Evolutionary conservation across 805 yeast species (phyloP).

Genomic region (Cyberlindnera suaveolens): DNA sequence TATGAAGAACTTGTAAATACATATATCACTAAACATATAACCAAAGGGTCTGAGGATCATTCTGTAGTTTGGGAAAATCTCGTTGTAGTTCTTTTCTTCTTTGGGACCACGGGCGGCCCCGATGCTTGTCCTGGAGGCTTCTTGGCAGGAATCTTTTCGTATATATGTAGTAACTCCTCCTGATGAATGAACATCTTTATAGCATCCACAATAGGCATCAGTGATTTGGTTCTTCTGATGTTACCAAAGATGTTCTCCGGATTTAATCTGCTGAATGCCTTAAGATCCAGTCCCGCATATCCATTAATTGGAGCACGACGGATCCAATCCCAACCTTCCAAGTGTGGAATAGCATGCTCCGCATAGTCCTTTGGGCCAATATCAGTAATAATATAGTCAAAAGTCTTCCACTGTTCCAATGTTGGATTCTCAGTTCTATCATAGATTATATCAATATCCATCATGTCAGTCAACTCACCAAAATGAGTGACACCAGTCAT

Average conservation of each 20-base stretch:
- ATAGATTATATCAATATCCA: slow-evolving; percentile 35
- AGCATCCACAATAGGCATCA: slow-evolving; percentile 10
- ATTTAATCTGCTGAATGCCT: slow-evolving; percentile 9
- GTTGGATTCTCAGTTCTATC: slow-evolving; percentile 66
- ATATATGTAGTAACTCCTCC: slow-evolving; percentile 9
- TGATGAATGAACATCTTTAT: slow-evolving; percentile 9
- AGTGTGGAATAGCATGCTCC: slow-evolving; percentile 16
- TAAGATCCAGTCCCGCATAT: slow-evolving; percentile 34
- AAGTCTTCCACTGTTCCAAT: slow-evolving; percentile 36
- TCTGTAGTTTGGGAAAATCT: background rate
- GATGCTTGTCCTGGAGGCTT: background rate
- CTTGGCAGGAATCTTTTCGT: slow-evolving; percentile 9
- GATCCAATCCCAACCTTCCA: slow-evolving; percentile 36
- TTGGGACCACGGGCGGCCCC: background rate
- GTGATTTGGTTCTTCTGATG: slow-evolving; percentile 6
- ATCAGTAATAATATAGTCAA: slow-evolving; percentile 44
- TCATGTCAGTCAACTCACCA: slow-evolving; percentile 43
- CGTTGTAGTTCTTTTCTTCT: slow-evolving; percentile 1
- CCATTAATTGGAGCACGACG: slow-evolving; percentile 33
- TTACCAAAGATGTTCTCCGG: slow-evolving; percentile 4
- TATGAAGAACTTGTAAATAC: slow-evolving; percentile 2
- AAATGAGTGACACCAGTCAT: slow-evolving; percentile 85
- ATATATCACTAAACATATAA: background rate
- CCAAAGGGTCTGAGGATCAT: too few relatives aligned
- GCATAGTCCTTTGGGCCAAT: slow-evolving; percentile 6